phyloP scores from a whole-genome alignment of 2,329 filamentous ascomycete genomes.

The Alternaria solani region DNA sequence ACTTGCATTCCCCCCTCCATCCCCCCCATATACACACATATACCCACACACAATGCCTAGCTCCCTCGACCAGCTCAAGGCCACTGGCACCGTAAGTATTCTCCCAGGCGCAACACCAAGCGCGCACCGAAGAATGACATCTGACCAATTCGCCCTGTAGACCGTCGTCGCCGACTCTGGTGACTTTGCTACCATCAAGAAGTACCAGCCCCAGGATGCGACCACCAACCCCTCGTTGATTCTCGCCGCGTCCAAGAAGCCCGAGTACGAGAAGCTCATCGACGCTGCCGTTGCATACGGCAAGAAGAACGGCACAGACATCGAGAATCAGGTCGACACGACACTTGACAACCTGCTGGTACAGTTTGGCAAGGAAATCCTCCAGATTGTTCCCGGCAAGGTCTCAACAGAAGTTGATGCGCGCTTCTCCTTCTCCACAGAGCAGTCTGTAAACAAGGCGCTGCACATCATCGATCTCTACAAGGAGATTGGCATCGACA shows the following conservation, averaged over 20 bases:
- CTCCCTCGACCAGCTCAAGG: slow-evolving; percentile 97
- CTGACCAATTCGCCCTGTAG: slow-evolving; percentile 56
- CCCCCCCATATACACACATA: slow-evolving; percentile 26
- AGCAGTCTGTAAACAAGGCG: slow-evolving; percentile 93
- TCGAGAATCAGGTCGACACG: slow-evolving; percentile 86
- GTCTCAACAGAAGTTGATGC: slow-evolving; percentile 99
- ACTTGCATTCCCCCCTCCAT: neutral
- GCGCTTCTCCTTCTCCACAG: slow-evolving; percentile 91
- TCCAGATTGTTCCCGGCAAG: slow-evolving; percentile 96
- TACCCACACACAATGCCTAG: slow-evolving; percentile 70
- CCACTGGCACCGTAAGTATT: slow-evolving; percentile 87
- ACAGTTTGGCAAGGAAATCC: slow-evolving; percentile 97
- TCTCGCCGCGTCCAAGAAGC: slow-evolving; percentile 96
- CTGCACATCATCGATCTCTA: slow-evolving; percentile 98
- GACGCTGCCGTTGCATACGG: slow-evolving; percentile 85
- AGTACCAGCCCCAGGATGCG: slow-evolving; percentile 99
- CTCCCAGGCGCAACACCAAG: slow-evolving; percentile 27
- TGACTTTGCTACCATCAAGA: slow-evolving; percentile 85
- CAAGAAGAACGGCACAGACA: slow-evolving; percentile 72
- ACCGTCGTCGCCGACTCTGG: slow-evolving; percentile 97
- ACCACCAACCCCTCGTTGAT: slow-evolving; percentile 99
- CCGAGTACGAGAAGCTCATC: slow-evolving; percentile 92
- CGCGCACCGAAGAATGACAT: slow-evolving; percentile 9
- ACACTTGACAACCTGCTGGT: slow-evolving; percentile 94
- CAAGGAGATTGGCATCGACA: slow-evolving; percentile 87